Evolutionary conservation across 306 rosid genomes (phyloP).

Genomic region (Pterocarpus macrocarpus): DNA sequence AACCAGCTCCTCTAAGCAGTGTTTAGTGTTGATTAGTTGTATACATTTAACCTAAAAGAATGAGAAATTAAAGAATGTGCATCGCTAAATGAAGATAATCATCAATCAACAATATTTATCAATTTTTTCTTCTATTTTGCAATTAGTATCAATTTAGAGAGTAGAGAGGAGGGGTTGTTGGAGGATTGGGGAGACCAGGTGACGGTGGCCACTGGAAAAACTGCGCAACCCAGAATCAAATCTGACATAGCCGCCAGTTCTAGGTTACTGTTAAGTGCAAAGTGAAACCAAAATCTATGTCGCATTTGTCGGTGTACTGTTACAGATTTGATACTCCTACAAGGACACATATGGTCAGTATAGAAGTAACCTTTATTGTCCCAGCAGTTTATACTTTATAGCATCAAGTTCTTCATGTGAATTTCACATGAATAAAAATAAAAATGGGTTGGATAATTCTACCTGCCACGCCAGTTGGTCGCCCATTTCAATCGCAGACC

Average conservation of each 20-base stretch:
- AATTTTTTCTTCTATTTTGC: background rate
- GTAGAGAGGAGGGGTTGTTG: background rate
- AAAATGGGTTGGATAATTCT: background rate
- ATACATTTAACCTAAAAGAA: background rate
- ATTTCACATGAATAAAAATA: background rate
- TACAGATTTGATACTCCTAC: conserved; percentile 28
- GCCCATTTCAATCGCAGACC: conserved; percentile 26
- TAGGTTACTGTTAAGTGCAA: conserved; percentile 11
- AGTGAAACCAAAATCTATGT: background rate
- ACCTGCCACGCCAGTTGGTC: conserved; percentile 21
- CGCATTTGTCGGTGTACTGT: conserved; percentile 32
- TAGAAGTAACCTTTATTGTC: conserved; percentile 1
- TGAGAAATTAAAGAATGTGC: background rate
- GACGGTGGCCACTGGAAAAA: background rate
- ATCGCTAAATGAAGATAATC: background rate
- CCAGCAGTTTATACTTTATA: background rate
- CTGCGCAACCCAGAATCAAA: conserved; percentile 21
- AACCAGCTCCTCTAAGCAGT: background rate
- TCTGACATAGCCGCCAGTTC: conserved; percentile 25
- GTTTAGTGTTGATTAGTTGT: background rate
- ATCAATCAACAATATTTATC: background rate
- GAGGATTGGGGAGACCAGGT: background rate
- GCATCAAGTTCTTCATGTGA: conserved; percentile 14
- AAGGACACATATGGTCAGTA: conserved; percentile 14
- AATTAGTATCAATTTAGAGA: background rate